Base-by-base conservation (phyloP, 176 grass and related monocot species). In the Saccharum officinarum region DNA sequence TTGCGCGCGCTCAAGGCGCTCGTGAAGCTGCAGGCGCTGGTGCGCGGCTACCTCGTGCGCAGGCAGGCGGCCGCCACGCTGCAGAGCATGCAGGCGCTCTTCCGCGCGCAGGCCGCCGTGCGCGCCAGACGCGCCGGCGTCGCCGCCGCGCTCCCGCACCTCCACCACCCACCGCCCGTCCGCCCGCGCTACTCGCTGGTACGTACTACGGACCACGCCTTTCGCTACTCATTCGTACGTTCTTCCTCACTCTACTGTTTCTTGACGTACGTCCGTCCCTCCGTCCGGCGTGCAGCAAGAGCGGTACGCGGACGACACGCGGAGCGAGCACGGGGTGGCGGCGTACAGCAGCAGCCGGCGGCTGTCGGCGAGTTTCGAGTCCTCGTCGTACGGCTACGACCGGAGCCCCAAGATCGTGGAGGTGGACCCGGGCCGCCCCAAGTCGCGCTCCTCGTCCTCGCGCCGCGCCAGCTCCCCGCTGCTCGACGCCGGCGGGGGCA, bases 381-480 rank as follows among this genome's bases (percentile, higher is more conserved):
- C 92, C 1, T 87, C 85, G 28, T 94, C 89, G 50, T 87, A 84
- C 60, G 97, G 92, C 23, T 96, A 76, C 68, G 97, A 96, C 76
- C 81, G 71, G 82, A 99, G 97, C 86, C 94, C 97, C 2, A 99
- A 99, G 87, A 95, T 96, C 47, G 97, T 99, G 17, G 97, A 96
- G 77, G 90, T 99, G 38, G 97, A 99, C 76, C 90, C 94, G 10
- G 80, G 90, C 11, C 92, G 97, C 20, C 93, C 97, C 65, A 96
- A 82, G 80, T 94, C 93, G 74, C 84, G 93, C 3, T 95, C 93
- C 2, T 98, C 95, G 13, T 90, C 85, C 9, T 99, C 97, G 31
- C 84, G 97, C 6, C 86, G 94, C 55, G 86, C 88, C 8, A 91
- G 88, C 82, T 80, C 90, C 0, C 89, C 90, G 6, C 66, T 86